phyloP scores from a whole-genome alignment of 768 basidiomycete species.

The Tricholoma sp. region DNA sequence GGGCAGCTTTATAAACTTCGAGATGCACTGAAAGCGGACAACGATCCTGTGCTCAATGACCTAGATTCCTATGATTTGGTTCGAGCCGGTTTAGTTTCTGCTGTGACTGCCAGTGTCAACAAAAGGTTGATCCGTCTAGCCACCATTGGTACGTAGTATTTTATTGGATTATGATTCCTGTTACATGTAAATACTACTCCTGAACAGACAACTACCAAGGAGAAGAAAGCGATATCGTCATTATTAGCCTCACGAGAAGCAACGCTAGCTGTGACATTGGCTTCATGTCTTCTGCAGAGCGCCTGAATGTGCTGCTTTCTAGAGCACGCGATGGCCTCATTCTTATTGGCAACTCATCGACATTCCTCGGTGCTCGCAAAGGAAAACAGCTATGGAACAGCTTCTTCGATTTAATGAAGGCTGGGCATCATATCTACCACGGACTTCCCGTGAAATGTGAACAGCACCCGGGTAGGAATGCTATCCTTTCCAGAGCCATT shows the following conservation, averaged over 20 bases:
- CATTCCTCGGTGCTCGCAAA: too few relatives aligned
- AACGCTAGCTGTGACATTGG: too few relatives aligned
- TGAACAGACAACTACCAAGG: conserved; percentile 69
- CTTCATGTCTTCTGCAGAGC: too few relatives aligned
- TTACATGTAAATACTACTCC: too few relatives aligned
- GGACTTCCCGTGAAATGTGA: conserved; percentile 60
- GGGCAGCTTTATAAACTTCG: conserved; percentile 56
- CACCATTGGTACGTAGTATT: conserved; percentile 68
- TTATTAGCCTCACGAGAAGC: too few relatives aligned
- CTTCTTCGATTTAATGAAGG: conserved; percentile 39
- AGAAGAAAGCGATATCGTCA: conserved; percentile 71
- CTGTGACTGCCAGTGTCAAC: conserved; percentile 29
- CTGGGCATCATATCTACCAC: conserved; percentile 43
- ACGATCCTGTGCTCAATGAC: conserved; percentile 60
- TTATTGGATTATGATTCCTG: too few relatives aligned
- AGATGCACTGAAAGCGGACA: conserved; percentile 37
- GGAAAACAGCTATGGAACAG: too few relatives aligned
- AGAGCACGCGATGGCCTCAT: too few relatives aligned
- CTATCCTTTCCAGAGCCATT: conserved; percentile 31
- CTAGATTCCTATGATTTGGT: conserved; percentile 55
- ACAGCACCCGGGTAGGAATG: conserved; percentile 40
- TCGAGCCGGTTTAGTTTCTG: conserved; percentile 47
- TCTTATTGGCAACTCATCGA: too few relatives aligned
- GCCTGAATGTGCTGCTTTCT: too few relatives aligned
- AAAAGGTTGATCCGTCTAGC: conserved; percentile 52